Conservation (phyloP, 805 yeast species). For the Barnettozyma vustinii region DNA sequence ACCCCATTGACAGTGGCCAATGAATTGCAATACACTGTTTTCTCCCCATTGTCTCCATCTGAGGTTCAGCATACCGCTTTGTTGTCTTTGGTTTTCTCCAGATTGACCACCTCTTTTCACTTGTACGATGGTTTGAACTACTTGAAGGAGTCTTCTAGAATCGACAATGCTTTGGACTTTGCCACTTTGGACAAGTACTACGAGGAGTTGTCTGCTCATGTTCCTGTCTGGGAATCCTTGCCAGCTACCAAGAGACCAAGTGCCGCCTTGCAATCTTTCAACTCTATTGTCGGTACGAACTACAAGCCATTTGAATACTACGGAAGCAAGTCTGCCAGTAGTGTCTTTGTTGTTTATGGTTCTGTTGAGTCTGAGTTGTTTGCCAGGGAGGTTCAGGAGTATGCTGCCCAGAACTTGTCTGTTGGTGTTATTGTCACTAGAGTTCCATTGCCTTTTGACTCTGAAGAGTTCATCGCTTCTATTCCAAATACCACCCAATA, state of each 20-base stretch:
- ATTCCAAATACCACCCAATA: slow-evolving; percentile 55
- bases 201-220: slow-evolving; percentile 13
- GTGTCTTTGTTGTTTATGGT: slow-evolving; percentile 82
- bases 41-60: slow-evolving; percentile 55
- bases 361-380: slow-evolving; percentile 58
- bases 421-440: slow-evolving; percentile 68
- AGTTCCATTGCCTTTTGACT: slow-evolving; percentile 76
- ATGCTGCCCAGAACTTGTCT: slow-evolving; percentile 30
- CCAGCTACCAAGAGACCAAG: slow-evolving; percentile 35
- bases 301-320: slow-evolving; percentile 63
- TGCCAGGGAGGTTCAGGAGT: slow-evolving; percentile 35
- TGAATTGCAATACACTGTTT: slow-evolving; percentile 56
- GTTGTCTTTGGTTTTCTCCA: slow-evolving; percentile 58
- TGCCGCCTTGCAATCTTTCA: slow-evolving; percentile 44
- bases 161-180: slow-evolving; percentile 39
- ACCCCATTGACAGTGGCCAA: slow-evolving; percentile 59
- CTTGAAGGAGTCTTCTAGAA: slow-evolving; percentile 38
- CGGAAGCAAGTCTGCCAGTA: slow-evolving; percentile 58
- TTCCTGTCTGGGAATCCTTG: slow-evolving; percentile 21
- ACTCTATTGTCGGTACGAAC: slow-evolving; percentile 46
- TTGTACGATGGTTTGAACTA: slow-evolving; percentile 78
- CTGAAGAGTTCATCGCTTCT: slow-evolving; percentile 48
- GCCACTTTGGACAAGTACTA: slow-evolving; percentile 15
- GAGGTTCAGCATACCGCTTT: slow-evolving; percentile 68
- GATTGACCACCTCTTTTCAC: slow-evolving; percentile 52